A percentile compares a stretch with the other conserved stretches of the same genome.
These are phyloP conservation scores for Suillus weaverae DNA, from an alignment of 768 basidiomycete species.

Conservation along the genomic window DNA sequence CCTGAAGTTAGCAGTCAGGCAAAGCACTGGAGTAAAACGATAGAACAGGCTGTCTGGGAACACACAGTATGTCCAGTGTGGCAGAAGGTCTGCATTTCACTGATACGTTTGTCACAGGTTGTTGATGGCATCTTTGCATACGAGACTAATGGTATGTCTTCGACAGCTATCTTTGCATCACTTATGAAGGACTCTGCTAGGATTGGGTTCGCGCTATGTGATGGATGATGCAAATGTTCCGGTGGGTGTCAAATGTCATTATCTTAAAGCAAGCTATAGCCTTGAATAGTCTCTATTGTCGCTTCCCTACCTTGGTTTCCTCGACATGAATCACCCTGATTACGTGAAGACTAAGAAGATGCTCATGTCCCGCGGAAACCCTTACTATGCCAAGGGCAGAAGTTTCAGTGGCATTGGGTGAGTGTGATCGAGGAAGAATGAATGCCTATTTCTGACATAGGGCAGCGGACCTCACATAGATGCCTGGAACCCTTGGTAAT, in stretches of 20 bases:
- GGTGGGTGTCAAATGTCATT: constrained; percentile 38
- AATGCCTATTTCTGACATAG: constrained; percentile 1
- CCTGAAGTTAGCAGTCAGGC: constrained; percentile 55
- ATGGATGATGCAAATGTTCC: constrained; percentile 90
- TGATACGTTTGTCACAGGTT: constrained; percentile 39
- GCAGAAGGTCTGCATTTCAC: neutral
- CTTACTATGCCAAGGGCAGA: constrained; percentile 65
- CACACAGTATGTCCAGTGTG: constrained; percentile 45
- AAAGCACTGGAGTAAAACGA: constrained; percentile 55
- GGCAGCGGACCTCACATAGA: constrained; percentile 72
- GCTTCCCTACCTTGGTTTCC: constrained; percentile 76
- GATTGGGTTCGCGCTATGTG: constrained; percentile 68
- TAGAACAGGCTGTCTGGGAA: constrained; percentile 60
- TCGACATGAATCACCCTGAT: constrained; percentile 55
- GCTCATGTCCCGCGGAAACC: constrained; percentile 63
- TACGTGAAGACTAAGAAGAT: constrained; percentile 67
- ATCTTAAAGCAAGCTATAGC: constrained; percentile 1
- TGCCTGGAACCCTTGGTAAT: constrained; percentile 68
- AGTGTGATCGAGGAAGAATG: constrained; percentile 20
- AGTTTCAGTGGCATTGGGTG: constrained; percentile 72
- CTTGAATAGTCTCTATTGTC: constrained; percentile 64
- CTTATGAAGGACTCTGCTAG: constrained; percentile 29
- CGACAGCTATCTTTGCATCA: neutral
- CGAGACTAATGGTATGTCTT: constrained; percentile 62
- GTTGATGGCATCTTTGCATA: constrained; percentile 71